Base-by-base conservation (phyloP, 129 eudicot species). In the Heracleum sosnowskyi region DNA sequence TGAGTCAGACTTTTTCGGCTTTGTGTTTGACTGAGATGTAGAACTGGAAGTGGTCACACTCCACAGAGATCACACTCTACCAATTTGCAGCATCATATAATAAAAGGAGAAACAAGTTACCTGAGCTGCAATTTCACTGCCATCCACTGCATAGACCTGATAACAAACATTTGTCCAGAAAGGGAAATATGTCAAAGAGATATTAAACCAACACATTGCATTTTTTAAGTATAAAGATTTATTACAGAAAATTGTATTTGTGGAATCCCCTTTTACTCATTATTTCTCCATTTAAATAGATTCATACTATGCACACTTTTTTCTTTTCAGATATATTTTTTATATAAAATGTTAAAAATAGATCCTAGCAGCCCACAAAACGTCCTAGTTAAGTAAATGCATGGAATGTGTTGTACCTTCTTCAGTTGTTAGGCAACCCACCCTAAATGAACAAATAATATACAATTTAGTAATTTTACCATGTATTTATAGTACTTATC, bases 1-100 rank as follows among this genome's bases (percentile, higher is more conserved):
- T 57, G 83, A 55, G 66, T 88, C 92, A 53, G 86, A 77, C 81
- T 85, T 95, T 84, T 90, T 95, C 17, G 81, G 83, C 79, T 85
- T 91, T 51, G 87, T 82, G 74, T 62, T 82, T 41, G 85, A 66
- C 35, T 87, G 79, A 81, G 73, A 76, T 15, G 79, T 44, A 68
- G 81, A 60, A 73, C 69, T 85, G 66, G 86, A 80, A 28, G 87
- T 44, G 79, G 79, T 85, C 64, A 79, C 84, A 41, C 82, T 87
- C 97, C n/a, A n/a, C n/a, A n/a, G n/a, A n/a, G n/a, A n/a, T n/a
- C n/a, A n/a, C n/a, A n/a, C n/a, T n/a, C n/a, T n/a, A n/a, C n/a
- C n/a, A n/a, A n/a, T n/a, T n/a, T n/a, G n/a, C n/a, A n/a, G n/a
- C n/a, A n/a, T n/a, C n/a, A n/a, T n/a, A n/a, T n/a, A n/a, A n/a